Evolutionary conservation across 2,329 filamentous ascomycete genomes (phyloP), one percentile per base, ranked within the genome.

Genomic region (Tricladium varicosporioides): DNA sequence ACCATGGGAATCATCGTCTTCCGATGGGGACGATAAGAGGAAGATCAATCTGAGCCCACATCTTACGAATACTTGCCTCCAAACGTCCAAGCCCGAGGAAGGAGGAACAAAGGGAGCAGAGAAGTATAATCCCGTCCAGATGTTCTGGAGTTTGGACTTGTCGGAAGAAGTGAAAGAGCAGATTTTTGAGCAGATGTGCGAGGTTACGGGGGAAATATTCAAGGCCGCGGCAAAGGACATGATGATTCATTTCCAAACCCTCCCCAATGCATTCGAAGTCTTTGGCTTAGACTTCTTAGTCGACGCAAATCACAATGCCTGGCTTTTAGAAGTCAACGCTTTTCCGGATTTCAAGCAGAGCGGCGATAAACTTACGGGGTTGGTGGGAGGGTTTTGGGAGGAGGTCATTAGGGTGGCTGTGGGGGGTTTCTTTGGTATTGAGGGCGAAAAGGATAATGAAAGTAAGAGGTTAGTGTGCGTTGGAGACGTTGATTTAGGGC

Each of bases 311-410:
- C 0, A 78, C 68, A 2, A 82, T 85, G 2, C 97, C 86, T 85
- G 22, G 22, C 71, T 99, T 67, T 76, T 99, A 56, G 94, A 99
- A 76, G 83, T 96, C 32, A 99, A 99, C 76, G 91, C 93, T 0
- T 99, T 96, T 74, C 94, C 94, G 9, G 94, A 99, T 75, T 97
- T 97, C 70, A 86, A 83, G 69, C 93, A 97, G 82, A 96, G 92
- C 14, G 94, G 94, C 0, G 80, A 81, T 7, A 87, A 89, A 56
- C 73, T 96, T 62, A 84, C 80, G 69, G 82, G 76, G 0, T 73
- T 97, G 43, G 87, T 99, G 19, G 82, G 78, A 16, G 88, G 86
- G 7, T 78, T 99, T 63, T 94, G 95, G 79, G 80, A 84, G 66
- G 88, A 84, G 10, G 87, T 91, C 18, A 78, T 96, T 44, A 78